A percentile compares a stretch with the other conserved stretches of the same genome.
These are phyloP conservation scores for Malus hybrid DNA, from an alignment of 331 rosid genomes.

Conservation along the genomic window DNA sequence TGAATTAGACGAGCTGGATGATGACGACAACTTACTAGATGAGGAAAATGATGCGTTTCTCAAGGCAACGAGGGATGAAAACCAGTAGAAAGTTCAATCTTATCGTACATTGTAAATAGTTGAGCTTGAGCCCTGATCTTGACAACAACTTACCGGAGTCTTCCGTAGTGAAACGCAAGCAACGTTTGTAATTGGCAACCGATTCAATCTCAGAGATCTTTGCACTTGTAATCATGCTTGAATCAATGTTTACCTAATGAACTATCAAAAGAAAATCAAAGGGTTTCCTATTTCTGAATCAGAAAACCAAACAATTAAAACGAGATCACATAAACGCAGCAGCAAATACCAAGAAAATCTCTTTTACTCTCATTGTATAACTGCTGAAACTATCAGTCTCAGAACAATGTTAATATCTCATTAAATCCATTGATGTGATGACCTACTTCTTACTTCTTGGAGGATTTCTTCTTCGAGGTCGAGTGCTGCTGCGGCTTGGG, in stretches of 20 bases:
- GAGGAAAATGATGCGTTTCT: conserved; percentile 40
- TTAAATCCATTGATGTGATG: not conserved
- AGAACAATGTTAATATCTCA: not conserved
- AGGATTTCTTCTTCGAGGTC: conserved; percentile 49
- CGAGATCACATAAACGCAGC: not conserved
- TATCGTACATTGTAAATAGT: conserved; percentile 27
- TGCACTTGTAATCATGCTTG: not conserved
- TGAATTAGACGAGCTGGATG: conserved; percentile 48
- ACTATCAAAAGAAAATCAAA: not conserved
- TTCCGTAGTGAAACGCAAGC: not conserved
- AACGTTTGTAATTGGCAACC: not conserved
- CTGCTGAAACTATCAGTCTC: not conserved
- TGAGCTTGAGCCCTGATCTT: not conserved
- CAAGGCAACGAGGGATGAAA: conserved; percentile 37
- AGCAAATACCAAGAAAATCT: not conserved
- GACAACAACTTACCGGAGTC: not conserved
- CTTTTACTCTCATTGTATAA: not conserved
- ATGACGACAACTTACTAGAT: conserved; percentile 37
- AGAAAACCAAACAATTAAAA: not conserved
- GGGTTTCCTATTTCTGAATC: not conserved
- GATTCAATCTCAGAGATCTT: not conserved
- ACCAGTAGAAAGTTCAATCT: conserved; percentile 12
- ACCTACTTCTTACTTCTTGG: conserved; percentile 62
- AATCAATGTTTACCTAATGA: not conserved
- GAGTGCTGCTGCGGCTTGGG: conserved; percentile 63